A percentile compares a stretch with the other conserved stretches of the same genome.
These are phyloP conservation scores for Lipomyces japonicus DNA, from an alignment of 805 yeast species.

Conservation along the genomic window DNA sequence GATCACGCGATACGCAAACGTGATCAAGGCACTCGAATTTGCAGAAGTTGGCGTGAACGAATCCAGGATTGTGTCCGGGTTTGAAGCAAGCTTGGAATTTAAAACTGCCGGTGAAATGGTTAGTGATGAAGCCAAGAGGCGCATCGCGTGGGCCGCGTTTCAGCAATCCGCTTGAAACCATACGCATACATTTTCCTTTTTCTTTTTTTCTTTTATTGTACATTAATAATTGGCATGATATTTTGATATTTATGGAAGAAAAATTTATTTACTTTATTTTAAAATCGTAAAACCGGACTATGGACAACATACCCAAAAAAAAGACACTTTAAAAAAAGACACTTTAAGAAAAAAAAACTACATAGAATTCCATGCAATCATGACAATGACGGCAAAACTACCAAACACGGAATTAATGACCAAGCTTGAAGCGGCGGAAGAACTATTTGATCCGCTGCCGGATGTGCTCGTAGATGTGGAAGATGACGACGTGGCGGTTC, in stretches of 20 bases:
- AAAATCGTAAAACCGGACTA: not conserved
- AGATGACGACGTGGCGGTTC: not conserved
- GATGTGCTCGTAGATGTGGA: not conserved
- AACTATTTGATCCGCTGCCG: no score
- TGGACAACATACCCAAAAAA: not conserved
- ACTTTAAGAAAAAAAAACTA: not conserved
- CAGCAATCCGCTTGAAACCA: not conserved
- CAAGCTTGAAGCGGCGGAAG: no score
- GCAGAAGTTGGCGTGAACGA: constrained; percentile 87
- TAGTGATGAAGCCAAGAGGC: constrained; percentile 60
- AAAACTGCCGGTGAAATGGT: constrained; percentile 66
- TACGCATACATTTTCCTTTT: not conserved
- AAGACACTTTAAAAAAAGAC: not conserved
- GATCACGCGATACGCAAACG: constrained; percentile 80
- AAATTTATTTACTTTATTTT: no score
- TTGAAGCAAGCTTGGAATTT: constrained; percentile 83
- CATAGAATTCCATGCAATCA: no score
- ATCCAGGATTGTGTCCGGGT: constrained; percentile 69
- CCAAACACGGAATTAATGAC: not conserved
- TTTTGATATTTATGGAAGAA: no score
- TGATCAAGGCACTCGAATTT: constrained; percentile 73
- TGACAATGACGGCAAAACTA: not conserved
- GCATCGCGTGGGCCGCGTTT: constrained; percentile 11
- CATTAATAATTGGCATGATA: not conserved
- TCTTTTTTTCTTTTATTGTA: not conserved